Evolutionary conservation across 2,329 filamentous ascomycete species (phyloP).

Genomic region (Hymenoscyphus albidus): DNA sequence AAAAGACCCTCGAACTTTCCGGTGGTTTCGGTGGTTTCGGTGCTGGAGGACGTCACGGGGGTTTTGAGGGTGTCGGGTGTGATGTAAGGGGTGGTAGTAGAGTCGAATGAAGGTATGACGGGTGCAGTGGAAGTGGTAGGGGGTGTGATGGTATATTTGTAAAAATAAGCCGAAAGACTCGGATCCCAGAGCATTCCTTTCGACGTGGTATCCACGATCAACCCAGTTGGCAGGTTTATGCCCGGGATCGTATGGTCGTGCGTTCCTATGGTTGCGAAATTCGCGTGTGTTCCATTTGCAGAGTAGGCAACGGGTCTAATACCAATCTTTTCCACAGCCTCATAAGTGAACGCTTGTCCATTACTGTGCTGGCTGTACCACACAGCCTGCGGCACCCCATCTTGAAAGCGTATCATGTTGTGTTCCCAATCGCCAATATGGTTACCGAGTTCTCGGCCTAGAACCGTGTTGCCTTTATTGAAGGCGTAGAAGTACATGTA

Average conservation of each 20-base stretch:
- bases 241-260: conserved; percentile 63
- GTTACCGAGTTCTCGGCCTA: conserved; percentile 34
- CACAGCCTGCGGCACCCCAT: conserved; percentile 50
- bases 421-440: conserved; percentile 68
- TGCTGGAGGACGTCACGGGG: too few relatives aligned
- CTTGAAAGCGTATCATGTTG: conserved; percentile 61
- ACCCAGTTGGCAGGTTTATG: conserved; percentile 50
- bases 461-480: conserved; percentile 34
- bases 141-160: conserved; percentile 45
- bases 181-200: conserved; percentile 59
- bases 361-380: conserved; percentile 62
- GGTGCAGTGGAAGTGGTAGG: neutral
- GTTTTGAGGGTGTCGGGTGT: too few relatives aligned
- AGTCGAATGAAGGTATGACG: too few relatives aligned
- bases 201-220: conserved; percentile 53
- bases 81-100: too few relatives aligned
- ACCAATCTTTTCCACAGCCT: conserved; percentile 49
- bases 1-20: conserved; percentile 24
- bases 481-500: conserved; percentile 38
- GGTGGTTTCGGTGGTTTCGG: too few relatives aligned
- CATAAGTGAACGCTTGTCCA: conserved; percentile 61
- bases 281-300: conserved; percentile 60
- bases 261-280: conserved; percentile 55
- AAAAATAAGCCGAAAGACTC: conserved; percentile 50
- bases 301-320: conserved; percentile 54